phyloP scores from a whole-genome alignment of 345 rosid species.

The Leavenworthia alabamica region DNA sequence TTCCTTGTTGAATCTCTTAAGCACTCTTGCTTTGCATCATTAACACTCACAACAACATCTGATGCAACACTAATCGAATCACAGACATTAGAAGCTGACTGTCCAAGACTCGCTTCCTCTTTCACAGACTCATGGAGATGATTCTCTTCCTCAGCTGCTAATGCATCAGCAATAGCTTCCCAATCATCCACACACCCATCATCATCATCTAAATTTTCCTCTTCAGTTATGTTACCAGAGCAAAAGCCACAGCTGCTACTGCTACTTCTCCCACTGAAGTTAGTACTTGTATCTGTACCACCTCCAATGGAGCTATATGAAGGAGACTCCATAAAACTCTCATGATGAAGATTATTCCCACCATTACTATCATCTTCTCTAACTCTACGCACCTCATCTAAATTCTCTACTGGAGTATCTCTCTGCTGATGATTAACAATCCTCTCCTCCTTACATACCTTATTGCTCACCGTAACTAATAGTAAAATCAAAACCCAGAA shows the following conservation, averaged over 20 bases:
- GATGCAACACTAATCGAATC: constrained; percentile 6
- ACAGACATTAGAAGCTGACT: constrained; percentile 15
- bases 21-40: constrained; percentile 27
- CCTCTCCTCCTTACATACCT: constrained; percentile 43
- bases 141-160: constrained; percentile 52
- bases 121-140: constrained; percentile 14
- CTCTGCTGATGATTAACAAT: constrained; percentile 25
- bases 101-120: constrained; percentile 27
- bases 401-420: constrained; percentile 35
- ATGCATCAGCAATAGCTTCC: constrained; percentile 95
- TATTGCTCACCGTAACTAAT: constrained; percentile 52
- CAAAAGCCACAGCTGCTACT: constrained; percentile 45
- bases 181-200: constrained; percentile 89
- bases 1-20: constrained; percentile 26
- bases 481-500: neutral
- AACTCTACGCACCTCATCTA: constrained; percentile 30
- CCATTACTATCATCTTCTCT: constrained; percentile 34
- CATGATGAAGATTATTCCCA: constrained; percentile 35
- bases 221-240: constrained; percentile 56
- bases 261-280: constrained; percentile 47
- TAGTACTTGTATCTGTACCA: constrained; percentile 40
- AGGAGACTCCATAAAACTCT: constrained; percentile 50
- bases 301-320: constrained; percentile 47
- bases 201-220: constrained; percentile 53
- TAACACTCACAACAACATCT: constrained; percentile 11